Evolutionary conservation across 1,284 basidiomycete genomes (phyloP).

Genomic region (Fomes fomentarius): DNA sequence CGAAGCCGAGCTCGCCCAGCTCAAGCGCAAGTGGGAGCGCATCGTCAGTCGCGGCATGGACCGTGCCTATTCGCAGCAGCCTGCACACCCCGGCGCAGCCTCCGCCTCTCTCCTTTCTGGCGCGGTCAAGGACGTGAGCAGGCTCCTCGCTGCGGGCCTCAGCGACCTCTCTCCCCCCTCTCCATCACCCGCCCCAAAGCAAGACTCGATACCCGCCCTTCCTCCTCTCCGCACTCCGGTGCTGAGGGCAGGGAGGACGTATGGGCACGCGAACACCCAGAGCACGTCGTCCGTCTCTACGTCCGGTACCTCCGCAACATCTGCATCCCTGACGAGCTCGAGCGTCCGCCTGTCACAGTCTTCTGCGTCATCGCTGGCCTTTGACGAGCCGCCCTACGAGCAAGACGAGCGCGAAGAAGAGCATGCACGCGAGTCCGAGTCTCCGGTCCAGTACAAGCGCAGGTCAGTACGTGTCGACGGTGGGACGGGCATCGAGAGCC

Average conservation of each 20-base stretch:
- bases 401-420: slow-evolving; percentile 30
- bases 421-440: slow-evolving; percentile 22
- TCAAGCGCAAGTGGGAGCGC: slow-evolving; percentile 81
- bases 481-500: slow-evolving; percentile 22
- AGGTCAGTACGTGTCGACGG: slow-evolving; percentile 21
- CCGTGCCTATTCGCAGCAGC: slow-evolving; percentile 29
- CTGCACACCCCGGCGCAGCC: slow-evolving; percentile 11
- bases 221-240: slow-evolving; percentile 7
- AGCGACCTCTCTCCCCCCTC: slow-evolving; percentile 33
- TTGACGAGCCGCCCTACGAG: slow-evolving; percentile 41
- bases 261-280: slow-evolving; percentile 26
- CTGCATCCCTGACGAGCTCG: slow-evolving; percentile 25
- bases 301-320: slow-evolving; percentile 28
- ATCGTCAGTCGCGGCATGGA: slow-evolving; percentile 69
- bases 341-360: slow-evolving; percentile 48
- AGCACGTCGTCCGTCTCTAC: slow-evolving; percentile 33
- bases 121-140: slow-evolving; percentile 61
- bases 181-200: slow-evolving; percentile 9
- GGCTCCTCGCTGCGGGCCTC: slow-evolving; percentile 51
- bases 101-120: slow-evolving; percentile 17
- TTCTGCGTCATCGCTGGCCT: slow-evolving; percentile 38
- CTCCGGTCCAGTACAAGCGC: slow-evolving; percentile 4
- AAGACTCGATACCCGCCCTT: neutral
- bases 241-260: slow-evolving; percentile 6
- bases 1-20: slow-evolving; percentile 68